Conservation (phyloP, 352 stramenopile genomes). For the Globisporangium cystogenes region DNA sequence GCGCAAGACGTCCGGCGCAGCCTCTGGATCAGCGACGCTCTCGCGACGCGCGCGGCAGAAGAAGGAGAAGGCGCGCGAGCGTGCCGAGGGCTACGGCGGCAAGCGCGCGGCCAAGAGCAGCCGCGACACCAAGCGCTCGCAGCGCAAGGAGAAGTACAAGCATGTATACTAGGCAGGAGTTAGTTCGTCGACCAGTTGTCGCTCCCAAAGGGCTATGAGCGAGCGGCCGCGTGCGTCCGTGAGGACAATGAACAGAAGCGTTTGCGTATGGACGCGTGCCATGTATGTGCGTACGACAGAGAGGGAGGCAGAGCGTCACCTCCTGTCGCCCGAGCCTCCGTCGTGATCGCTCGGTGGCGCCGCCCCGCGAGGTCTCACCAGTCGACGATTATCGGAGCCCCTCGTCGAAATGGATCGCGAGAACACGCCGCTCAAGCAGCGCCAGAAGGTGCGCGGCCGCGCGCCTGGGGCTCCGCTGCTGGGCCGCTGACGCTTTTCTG, state of each 20-base stretch:
- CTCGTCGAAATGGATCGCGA: constrained; percentile 56
- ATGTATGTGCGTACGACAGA: not conserved
- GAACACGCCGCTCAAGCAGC: constrained; percentile 69
- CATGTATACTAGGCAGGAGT: constrained; percentile 31
- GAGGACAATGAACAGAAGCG: not conserved
- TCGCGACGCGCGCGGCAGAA: constrained; percentile 45
- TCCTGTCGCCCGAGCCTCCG: not conserved
- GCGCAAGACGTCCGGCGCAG: constrained; percentile 8
- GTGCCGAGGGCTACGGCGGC: constrained; percentile 23
- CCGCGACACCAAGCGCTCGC: constrained; percentile 31
- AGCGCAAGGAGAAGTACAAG: constrained; percentile 62
- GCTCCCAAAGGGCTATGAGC: not conserved
- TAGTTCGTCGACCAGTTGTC: no score
- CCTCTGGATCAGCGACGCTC: constrained; percentile 13
- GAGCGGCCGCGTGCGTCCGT: not conserved
- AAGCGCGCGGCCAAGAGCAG: constrained; percentile 19
- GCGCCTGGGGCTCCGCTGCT: not conserved
- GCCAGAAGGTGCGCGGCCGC: constrained; percentile 42
- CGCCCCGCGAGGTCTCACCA: not conserved
- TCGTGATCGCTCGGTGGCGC: no score
- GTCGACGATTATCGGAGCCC: not conserved
- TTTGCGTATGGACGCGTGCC: no score
- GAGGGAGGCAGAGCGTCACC: no score
- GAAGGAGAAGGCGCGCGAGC: constrained; percentile 25
- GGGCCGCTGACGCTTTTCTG: not conserved